Evolutionary conservation across 768 basidiomycete genomes (phyloP), one percentile per base, ranked within the genome.

Genomic region (Gloeostereum incarnatum): DNA sequence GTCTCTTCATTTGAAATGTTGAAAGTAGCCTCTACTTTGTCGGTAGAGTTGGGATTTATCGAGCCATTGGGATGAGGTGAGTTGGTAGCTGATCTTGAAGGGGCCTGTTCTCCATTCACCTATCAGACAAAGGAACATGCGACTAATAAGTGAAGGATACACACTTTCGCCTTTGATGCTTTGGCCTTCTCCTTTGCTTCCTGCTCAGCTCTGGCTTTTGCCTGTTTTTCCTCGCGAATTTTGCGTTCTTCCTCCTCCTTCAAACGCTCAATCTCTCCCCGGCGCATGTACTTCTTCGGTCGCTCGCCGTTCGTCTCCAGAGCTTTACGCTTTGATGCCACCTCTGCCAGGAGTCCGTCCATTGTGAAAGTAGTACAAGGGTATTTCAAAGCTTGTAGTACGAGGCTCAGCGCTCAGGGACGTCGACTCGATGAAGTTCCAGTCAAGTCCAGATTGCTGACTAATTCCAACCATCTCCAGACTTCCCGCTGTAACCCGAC

Each of bases 1-100:
- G 86, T 88, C 51, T 99, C 96, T 44, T 92, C 85, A 40, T 92
- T 89, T 2, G 93, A 88, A 39, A 98, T 83, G 53, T 92, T 92
- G 65, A 93, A 97, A 0, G 59, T 55, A 6, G 68, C 60, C 46
- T 78, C 76, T 1, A 68, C 69, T 30, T 61, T 56, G 22, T 58
- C 35, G 37, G 38, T 4, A 41, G 20, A 18, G 61, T 75, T 42
- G 63, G 60, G n/a, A n/a, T 35, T 60, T 60, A 38, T 55, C 48
- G 21, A 58, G 25, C 57, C 26, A 36, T 55, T 49, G 13, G 51
- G 46, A 17, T 36, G 43, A 26, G 66, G 62, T 10, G 68, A 62
- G n/a, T 65, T 61, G n/a, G 67, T 61, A 35, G 52, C 46, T 11
- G 65, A 62, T 17, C 53, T 57, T 42, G 65, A 54, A 50, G 60